These are phyloP conservation scores for Plasmodium relictum DNA, from an alignment of 169 alveolate genomes.

Conservation along the genomic window DNA sequence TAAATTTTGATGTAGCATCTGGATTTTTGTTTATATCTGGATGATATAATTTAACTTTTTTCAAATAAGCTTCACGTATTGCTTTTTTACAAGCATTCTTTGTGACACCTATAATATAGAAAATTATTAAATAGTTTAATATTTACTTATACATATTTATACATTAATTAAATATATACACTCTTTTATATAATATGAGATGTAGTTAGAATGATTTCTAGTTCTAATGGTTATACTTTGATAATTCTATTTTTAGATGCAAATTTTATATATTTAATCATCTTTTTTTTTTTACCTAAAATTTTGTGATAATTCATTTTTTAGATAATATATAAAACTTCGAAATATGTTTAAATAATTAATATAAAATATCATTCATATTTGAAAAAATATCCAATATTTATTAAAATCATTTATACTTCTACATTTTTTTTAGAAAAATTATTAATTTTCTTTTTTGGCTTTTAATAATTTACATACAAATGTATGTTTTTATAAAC, in stretches of 20 bases:
- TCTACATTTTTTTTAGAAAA: too few relatives aligned
- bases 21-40: slow-evolving; percentile 93
- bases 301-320: slow-evolving; percentile 77
- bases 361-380: too few relatives aligned
- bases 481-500: too few relatives aligned
- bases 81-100: slow-evolving; percentile 89
- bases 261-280: background rate
- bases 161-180: background rate
- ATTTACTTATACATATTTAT: background rate
- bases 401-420: too few relatives aligned
- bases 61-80: slow-evolving; percentile 92
- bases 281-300: slow-evolving; percentile 60
- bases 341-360: slow-evolving; percentile 6
- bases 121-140: background rate
- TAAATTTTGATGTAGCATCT: slow-evolving; percentile 88
- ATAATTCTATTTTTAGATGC: too few relatives aligned
- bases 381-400: too few relatives aligned
- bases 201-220: too few relatives aligned
- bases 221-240: too few relatives aligned
- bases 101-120: slow-evolving; percentile 81
- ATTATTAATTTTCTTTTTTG: too few relatives aligned
- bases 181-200: background rate
- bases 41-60: slow-evolving; percentile 92
- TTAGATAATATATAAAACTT: slow-evolving; percentile 14
- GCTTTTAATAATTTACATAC: too few relatives aligned